Base-by-base conservation (phyloP, 169 alveolate species). In the Sarcocystis neurona region DNA sequence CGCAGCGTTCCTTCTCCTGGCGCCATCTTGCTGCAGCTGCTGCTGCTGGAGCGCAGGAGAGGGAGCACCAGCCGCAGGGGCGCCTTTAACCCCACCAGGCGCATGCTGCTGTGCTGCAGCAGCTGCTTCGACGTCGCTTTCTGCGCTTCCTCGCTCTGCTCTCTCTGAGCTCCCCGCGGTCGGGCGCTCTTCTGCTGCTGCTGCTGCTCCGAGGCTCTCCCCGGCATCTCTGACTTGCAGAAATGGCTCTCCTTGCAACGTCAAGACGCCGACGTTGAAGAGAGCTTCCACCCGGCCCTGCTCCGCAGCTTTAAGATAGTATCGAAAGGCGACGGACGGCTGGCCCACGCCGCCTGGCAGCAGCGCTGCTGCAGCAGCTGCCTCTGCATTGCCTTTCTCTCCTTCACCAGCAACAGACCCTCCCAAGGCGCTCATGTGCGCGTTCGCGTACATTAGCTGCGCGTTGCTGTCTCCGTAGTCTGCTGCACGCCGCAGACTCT, bases 401-500 rank as follows among this genome's bases (percentile, higher is more conserved):
- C 84, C 84, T 10, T 68, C 74, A 79, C 34, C 37, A 27, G 80
- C 80, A 15, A 50, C 10, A 5, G 80, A 37, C 68, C 20, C 53
- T 72, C 15, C 63, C 48, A 47, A 48, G 34, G 43, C 63, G 70
- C 89, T 90, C 46, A 91, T 90, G 79, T 92, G 91, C n/a, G 94
- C 94, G 41, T 91, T 90, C 12, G 94, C 94, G 58, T 84, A 74
- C 79, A 92, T 88, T 70, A 90, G 46, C 66, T 90, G 95, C 70
- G 94, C 90, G 60, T 78, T 85, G 23, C 92, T 91, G 66, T 91
- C 95, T 2, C 94, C 94, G 30, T 82, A 75, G 46, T 90, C 93
- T 32, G 95, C 94, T 20, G 94, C 94, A 20, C 47, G 2, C 68
- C 84, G 84, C 53, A 90, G 66, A 37, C 89, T 80, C 80, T 92